These are phyloP conservation scores for Chaetomium sp. DNA, from an alignment of 2,329 filamentous ascomycete species.

Conservation along the genomic window DNA sequence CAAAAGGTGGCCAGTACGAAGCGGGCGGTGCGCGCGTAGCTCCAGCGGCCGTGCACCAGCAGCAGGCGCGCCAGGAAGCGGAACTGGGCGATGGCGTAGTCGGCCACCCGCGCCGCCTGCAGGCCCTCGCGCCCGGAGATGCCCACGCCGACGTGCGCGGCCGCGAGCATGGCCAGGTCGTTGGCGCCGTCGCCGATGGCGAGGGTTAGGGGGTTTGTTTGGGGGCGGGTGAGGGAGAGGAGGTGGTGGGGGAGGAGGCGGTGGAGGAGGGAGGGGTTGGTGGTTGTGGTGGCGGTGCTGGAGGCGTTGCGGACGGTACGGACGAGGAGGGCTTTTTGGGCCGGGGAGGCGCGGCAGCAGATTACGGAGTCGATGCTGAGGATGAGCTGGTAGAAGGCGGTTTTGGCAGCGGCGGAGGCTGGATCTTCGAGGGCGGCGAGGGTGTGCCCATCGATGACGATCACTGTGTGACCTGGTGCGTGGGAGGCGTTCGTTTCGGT, in stretches of 20 bases:
- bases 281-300: not conserved
- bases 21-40: conserved; percentile 79
- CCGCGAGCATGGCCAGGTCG: conserved; percentile 91
- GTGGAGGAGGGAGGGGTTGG: conserved; percentile 3
- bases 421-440: conserved; percentile 70
- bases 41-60: conserved; percentile 82
- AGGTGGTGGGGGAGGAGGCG: conserved; percentile 38
- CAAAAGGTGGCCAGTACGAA: conserved; percentile 87
- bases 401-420: conserved; percentile 39
- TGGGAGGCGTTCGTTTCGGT: conserved; percentile 59
- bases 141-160: conserved; percentile 86
- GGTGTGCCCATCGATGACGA: conserved; percentile 79
- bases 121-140: conserved; percentile 86
- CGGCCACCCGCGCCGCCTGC: conserved; percentile 80
- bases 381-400: conserved; percentile 76
- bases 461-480: conserved; percentile 68
- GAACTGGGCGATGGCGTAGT: conserved; percentile 88
- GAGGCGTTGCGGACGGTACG: conserved; percentile 63
- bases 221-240: conserved; percentile 33
- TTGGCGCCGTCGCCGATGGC: conserved; percentile 92
- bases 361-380: conserved; percentile 80
- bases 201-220: conserved; percentile 63
- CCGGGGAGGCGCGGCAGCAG: conserved; percentile 82
- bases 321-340: conserved; percentile 81
- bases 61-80: conserved; percentile 77